Evolutionary conservation across 2,329 filamentous ascomycete genomes (phyloP), one percentile per base, ranked within the genome.

Genomic region (Sphaerulina musiva): DNA sequence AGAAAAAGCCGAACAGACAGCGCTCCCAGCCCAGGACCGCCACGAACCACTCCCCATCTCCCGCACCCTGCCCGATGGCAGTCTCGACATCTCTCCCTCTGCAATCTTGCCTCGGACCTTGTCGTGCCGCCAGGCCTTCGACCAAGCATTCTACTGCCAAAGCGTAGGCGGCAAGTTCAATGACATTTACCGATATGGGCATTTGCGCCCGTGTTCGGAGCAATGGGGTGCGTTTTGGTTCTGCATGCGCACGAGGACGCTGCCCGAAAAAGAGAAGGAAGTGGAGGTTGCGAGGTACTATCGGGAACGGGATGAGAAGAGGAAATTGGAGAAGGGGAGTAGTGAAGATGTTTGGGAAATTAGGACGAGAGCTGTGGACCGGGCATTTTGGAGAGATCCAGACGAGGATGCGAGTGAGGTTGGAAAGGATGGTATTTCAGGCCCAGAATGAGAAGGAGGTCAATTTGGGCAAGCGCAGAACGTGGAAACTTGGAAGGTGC

Each of bases 181-280:
- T 66, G 84, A 89, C 66, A 80, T 97, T 38, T 98, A 97, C 77
- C 86, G 93, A 39, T 85, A 89, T 68, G 93, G 93, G 58, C 75
- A 78, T 41, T 75, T 95, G 66, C 82, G 85, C 43, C 79, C 81
- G 3, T 98, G 93, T 77, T 82, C 78, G 58, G 86, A 95, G 62
- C 84, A 90, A 59, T 96, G 92, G 90, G 81, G 85, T 57, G 88
- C 95, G 71, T 97, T 95, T 73, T 95, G 91, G 87, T 92, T 96
- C 74, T 98, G 93, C 77, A 96, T 97, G 91, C 84, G 88, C 60
- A 84, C 84, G 38, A 84, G 86, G 65, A 78, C 79, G 1, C 83
- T 83, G 66, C 71, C 78, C 0, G 79, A 81, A 23, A 73, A 78
- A 42, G 74, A 82, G 61, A 82, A 82, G 64, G 82, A 80, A 56